phyloP scores from a whole-genome alignment of 352 stramenopile species.

The Phytophthora tentaculata region DNA sequence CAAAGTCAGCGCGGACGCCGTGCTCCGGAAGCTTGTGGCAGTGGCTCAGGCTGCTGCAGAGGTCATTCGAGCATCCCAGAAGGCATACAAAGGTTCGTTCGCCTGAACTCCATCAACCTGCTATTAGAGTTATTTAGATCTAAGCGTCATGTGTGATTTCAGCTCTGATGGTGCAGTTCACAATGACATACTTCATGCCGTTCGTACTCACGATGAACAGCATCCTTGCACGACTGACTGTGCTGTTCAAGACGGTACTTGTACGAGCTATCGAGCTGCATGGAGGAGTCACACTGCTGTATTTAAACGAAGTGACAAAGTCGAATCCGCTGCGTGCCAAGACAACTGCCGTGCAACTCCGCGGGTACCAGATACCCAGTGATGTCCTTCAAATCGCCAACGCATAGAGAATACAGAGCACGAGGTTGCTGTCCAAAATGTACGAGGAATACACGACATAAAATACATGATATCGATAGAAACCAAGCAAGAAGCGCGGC shows the following conservation, averaged over 20 bases:
- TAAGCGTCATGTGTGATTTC: slow-evolving; percentile 14
- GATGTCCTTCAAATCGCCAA: slow-evolving; percentile 64
- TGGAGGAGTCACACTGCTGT: slow-evolving; percentile 70
- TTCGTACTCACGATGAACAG: slow-evolving; percentile 84
- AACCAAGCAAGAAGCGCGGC: slow-evolving; percentile 15
- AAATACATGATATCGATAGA: slow-evolving; percentile 44
- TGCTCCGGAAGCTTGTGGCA: slow-evolving; percentile 52
- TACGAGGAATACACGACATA: slow-evolving; percentile 27
- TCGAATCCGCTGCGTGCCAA: slow-evolving; percentile 81
- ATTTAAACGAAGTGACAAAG: slow-evolving; percentile 82
- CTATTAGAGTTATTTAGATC: background rate
- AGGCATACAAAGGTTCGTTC: slow-evolving; percentile 70
- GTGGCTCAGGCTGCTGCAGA: slow-evolving; percentile 40
- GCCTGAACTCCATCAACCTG: background rate
- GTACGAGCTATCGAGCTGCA: slow-evolving; percentile 70
- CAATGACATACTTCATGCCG: slow-evolving; percentile 90
- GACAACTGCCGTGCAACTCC: slow-evolving; percentile 73
- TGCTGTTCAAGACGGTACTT: slow-evolving; percentile 71
- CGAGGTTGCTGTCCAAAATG: slow-evolving; percentile 1
- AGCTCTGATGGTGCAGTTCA: slow-evolving; percentile 74
- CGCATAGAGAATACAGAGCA: slow-evolving; percentile 36
- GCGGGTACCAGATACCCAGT: slow-evolving; percentile 62
- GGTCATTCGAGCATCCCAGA: slow-evolving; percentile 65
- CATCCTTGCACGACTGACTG: slow-evolving; percentile 64
- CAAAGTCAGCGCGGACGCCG: slow-evolving; percentile 57